These are phyloP conservation scores for Peronospora tabacina DNA, from an alignment of 352 stramenopile genomes.

Conservation along the genomic window DNA sequence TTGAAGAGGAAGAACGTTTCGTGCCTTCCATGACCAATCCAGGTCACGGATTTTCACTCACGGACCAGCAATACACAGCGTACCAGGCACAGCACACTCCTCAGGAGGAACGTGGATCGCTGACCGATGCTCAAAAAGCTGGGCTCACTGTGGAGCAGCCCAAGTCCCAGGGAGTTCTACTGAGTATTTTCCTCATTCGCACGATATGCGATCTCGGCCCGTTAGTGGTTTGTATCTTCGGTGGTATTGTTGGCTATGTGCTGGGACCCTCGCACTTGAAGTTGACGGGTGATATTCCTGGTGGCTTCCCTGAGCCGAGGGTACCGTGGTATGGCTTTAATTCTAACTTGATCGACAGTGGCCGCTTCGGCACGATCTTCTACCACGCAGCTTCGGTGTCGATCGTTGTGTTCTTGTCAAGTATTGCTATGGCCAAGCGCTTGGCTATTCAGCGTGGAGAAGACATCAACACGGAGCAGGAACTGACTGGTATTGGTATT, in stretches of 20 bases:
- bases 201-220: conserved; percentile 14
- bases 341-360: conserved; percentile 8
- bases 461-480: conserved; percentile 16
- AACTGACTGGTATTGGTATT: conserved; percentile 14
- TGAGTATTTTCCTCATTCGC: conserved; percentile 13
- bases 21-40: conserved; percentile 1
- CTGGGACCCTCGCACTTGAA: conserved; percentile 13
- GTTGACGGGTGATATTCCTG: conserved; percentile 13
- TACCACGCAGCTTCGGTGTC: conserved; percentile 13
- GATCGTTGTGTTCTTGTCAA: conserved; percentile 16
- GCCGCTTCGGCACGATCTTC: conserved; percentile 17
- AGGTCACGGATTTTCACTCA: conserved; percentile 11
- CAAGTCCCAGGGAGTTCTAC: conserved; percentile 2
- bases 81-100: conserved; percentile 15
- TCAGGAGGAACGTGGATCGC: conserved; percentile 8
- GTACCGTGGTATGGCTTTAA: conserved; percentile 19
- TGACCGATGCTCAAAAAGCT: conserved; percentile 3
- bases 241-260: conserved; percentile 12
- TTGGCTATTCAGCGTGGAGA: conserved; percentile 15
- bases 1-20: conserved; percentile 10
- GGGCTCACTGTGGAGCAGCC: background rate
- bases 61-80: conserved; percentile 8
- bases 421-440: conserved; percentile 21
- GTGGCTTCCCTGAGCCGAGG: conserved; percentile 14
- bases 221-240: conserved; percentile 18